phyloP scores from a whole-genome alignment of 495 filamentous ascomycete species.

The Podospora pseudopauciseta region DNA sequence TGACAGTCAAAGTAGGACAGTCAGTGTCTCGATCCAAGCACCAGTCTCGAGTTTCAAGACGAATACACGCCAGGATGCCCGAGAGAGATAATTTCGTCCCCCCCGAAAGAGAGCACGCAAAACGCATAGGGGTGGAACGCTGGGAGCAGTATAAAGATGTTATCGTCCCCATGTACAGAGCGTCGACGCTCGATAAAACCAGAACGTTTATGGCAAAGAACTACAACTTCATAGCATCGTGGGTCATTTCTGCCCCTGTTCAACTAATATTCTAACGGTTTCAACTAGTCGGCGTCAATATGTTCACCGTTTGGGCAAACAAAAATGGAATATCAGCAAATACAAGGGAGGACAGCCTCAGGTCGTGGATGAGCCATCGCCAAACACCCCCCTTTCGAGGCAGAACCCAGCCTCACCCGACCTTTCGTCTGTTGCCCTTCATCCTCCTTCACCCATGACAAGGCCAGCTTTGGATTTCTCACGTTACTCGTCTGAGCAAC shows the following conservation, averaged over 20 bases:
- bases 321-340: constrained; percentile 20
- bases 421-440: neutral
- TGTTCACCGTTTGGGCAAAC: constrained; percentile 15
- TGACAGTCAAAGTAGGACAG: neutral
- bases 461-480: neutral
- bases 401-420: neutral
- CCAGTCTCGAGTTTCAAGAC: neutral
- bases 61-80: neutral
- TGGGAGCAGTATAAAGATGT: constrained; percentile 14
- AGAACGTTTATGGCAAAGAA: constrained; percentile 23
- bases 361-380: neutral
- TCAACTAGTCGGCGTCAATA: constrained; percentile 23
- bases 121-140: too few species aligned
- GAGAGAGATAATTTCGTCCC: constrained; percentile 1
- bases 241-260: neutral
- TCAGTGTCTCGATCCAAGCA: neutral
- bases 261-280: neutral
- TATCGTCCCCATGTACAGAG: constrained; percentile 19
- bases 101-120: too few species aligned
- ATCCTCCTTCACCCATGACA: neutral
- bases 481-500: neutral
- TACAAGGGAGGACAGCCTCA: constrained; percentile 13
- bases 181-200: constrained; percentile 16
- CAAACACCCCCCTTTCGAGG: too few species aligned
- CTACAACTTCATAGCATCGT: constrained; percentile 31